These are phyloP conservation scores for Elaphomyces granulatus DNA, from an alignment of 495 filamentous ascomycete species.

Conservation along the genomic window DNA sequence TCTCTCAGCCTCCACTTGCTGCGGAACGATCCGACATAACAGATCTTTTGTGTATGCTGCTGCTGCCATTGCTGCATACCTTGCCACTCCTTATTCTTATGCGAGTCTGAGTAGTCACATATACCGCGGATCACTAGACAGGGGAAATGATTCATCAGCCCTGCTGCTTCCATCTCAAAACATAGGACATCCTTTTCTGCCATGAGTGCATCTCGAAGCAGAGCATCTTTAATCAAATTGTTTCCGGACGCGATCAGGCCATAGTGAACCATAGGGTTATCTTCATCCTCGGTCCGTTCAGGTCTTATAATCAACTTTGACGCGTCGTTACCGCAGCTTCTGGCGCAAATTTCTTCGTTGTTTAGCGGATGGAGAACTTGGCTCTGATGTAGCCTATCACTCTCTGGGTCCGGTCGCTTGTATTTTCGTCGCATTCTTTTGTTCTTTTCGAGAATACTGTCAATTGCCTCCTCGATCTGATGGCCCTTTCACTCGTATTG, in stretches of 20 bases:
- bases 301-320: neutral
- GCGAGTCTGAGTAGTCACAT: slow-evolving; percentile 17
- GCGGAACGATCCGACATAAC: slow-evolving; percentile 2
- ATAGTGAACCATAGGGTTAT: slow-evolving; percentile 14
- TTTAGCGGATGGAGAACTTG: too few relatives aligned
- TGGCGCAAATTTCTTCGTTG: neutral
- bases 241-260: slow-evolving; percentile 17
- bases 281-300: slow-evolving; percentile 3
- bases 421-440: too few relatives aligned
- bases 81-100: slow-evolving; percentile 19
- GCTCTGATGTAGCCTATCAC: too few relatives aligned
- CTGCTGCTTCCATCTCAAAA: too few relatives aligned
- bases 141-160: slow-evolving; percentile 11
- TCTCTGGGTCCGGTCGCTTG: too few relatives aligned
- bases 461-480: too few relatives aligned
- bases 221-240: slow-evolving; percentile 12
- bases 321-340: neutral
- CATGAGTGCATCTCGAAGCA: slow-evolving; percentile 10
- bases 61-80: slow-evolving; percentile 16
- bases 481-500: too few relatives aligned
- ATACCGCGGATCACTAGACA: slow-evolving; percentile 17
- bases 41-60: slow-evolving; percentile 21
- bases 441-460: too few relatives aligned
- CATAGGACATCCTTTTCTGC: slow-evolving; percentile 11
- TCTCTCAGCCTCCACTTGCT: neutral